Evolutionary conservation across 208 protist genomes (phyloP), one percentile per base, ranked within the genome.

Genomic region (Leishmania gerbilli): DNA sequence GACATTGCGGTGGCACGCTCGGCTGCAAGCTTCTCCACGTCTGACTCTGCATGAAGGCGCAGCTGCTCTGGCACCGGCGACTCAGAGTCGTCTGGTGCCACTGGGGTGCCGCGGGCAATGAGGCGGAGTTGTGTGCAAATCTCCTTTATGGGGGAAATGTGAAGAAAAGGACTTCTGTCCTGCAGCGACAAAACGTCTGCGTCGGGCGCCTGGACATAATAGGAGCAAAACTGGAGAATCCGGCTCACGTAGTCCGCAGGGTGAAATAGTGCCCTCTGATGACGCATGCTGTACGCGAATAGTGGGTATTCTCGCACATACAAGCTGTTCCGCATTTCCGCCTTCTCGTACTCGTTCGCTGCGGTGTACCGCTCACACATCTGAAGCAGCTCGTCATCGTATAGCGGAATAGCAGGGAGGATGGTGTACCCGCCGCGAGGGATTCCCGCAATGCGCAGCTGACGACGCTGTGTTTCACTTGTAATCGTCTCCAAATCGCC

Each of bases 401-500:
- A 78, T 51, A 96, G 9, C 21, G 95, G 92, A 80, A 97, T 88
- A 21, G 84, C 49, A 19, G 93, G 93, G 37, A 98, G 80, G 47
- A 96, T 84, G 21, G 90, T 96, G 49, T 95, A 85, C 24, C 92
- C 86, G 37, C 91, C 92, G 17, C 71, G 75, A 34, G 95, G 95
- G 69, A 95, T 80, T 21, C 86, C 91, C 2, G 90, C 92, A 51
- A 98, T 84, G 55, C 90, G 92, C 86, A 97, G 86, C 56, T 88
- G 85, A n/a, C 88, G 83, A 15, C 74, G 81, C 69, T 84, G 91
- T 49, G 90, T 87, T 64, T 95, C 87, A 19, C 88, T 55, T 9
- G 95, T 87, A 56, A 95, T 84, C 19, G 75, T 82, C 80, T 98
- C 95, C 53, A 98, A 80, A 71, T 96, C 89, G 24, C 86, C 89